Base-by-base conservation (phyloP, 768 basidiomycete genomes). In the Neoboletus magnificus region DNA sequence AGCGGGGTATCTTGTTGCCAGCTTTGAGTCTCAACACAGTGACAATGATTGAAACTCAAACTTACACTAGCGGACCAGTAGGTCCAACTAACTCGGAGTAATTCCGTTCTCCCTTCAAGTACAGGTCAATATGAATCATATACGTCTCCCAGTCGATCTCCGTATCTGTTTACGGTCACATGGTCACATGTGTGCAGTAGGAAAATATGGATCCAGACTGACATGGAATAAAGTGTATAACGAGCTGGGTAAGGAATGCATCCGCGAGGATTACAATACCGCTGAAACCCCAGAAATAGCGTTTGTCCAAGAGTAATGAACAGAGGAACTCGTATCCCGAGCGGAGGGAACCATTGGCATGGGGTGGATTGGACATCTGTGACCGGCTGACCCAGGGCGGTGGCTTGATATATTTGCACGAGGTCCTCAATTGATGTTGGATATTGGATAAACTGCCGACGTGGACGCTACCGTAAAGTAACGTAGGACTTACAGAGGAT, bases 131-230 rank as follows among this genome's bases (percentile, higher is more conserved):
- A 50, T 98, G 97, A 50, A 87, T 76, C 85, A 98, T 93, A 68
- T 99, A 99, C 0, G 97, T 98, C 65, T 87, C 82, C 86, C 92
- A 98, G 74, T 99, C 97, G 64, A 99, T 99, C 73, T 99, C 95
- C 12, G 97, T 98, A 74, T 95, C 96, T 98, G 76, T 48, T 50
- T 33, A 58, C 41, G n/a, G n/a, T n/a, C 40, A 39, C 42, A 58
- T 47, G 58, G 67, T 67, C 53, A 64, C 41, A 57, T 48, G 33
- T 33, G 44, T 36, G 42, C 45, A 29, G 46, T 45, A 29, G 45
- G 56, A 58, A 57, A 33, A 50, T 41, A 50, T 48, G 27, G 30
- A 55, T 20, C 36, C 40, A 8, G 29, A 72, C 89, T 77, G 62
- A 97, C 96, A 98, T 62, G 91, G 81, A 52, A 97, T 77, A 67